These are phyloP conservation scores for Kingdonia uniflora DNA, from an alignment of 164 flowering plant species.

Conservation along the genomic window DNA sequence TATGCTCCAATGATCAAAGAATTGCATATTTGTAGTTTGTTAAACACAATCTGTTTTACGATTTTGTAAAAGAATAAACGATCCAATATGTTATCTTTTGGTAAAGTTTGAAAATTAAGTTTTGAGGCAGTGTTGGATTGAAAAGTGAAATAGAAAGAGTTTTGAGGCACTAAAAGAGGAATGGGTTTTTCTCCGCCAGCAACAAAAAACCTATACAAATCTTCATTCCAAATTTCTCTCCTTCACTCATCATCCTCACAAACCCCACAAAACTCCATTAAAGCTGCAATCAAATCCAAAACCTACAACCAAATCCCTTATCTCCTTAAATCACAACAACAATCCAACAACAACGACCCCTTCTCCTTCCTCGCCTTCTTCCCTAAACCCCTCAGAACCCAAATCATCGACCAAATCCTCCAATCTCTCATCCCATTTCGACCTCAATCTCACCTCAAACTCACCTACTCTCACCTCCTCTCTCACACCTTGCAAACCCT, in stretches of 20 bases:
- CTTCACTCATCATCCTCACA: constrained; percentile 9
- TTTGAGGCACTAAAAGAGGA: no score
- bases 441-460: constrained; percentile 40
- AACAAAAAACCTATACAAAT: no score
- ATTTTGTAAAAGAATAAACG: no score
- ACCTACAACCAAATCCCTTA: constrained; percentile 42
- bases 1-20: no score
- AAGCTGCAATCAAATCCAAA: constrained; percentile 34
- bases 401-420: constrained; percentile 52
- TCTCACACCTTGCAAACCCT: constrained; percentile 40
- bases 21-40: no score
- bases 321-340: constrained; percentile 22
- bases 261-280: constrained; percentile 34
- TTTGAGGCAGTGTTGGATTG: no score
- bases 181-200: no score
- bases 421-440: constrained; percentile 45
- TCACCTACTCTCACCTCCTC: constrained; percentile 39
- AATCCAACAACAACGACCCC: constrained; percentile 36
- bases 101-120: no score
- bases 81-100: no score
- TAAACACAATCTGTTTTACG: no score
- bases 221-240: no score
- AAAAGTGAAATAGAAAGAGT: no score
- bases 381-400: constrained; percentile 21
- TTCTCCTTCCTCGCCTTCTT: constrained; percentile 56